Conservation (phyloP, 148 eudicot genomes). For the Camellia japonica region DNA sequence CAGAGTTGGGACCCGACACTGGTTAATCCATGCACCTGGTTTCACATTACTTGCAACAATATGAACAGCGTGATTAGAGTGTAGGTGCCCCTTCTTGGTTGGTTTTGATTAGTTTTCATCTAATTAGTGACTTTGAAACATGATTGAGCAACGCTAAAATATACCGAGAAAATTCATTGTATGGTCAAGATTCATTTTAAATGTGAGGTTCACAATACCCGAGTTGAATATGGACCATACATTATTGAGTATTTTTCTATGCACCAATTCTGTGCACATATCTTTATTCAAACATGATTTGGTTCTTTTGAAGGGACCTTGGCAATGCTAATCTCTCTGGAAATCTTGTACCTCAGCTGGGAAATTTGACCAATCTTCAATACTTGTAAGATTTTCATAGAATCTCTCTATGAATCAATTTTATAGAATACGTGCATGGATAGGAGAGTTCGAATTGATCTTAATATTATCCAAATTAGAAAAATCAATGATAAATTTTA, state of each 20-base stretch:
- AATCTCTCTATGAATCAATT: no score
- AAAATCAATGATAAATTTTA: no score
- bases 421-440: no score
- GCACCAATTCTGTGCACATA: no score
- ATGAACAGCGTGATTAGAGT: constrained; percentile 16
- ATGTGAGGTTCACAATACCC: no score
- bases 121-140: neutral
- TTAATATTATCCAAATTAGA: no score
- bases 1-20: constrained; percentile 24
- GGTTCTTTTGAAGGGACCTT: constrained; percentile 9
- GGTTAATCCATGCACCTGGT: constrained; percentile 22
- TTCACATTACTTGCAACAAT: constrained; percentile 19
- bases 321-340: constrained; percentile 10
- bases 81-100: neutral
- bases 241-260: no score
- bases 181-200: no score
- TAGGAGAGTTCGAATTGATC: neutral
- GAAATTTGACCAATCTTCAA: constrained; percentile 7
- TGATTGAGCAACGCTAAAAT: neutral
- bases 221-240: no score
- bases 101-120: no score
- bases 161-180: no score
- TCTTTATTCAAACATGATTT: neutral
- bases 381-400: constrained; percentile 1
- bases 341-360: constrained; percentile 8